Conservation (phyloP, 2,329 filamentous ascomycete genomes). For the Exophiala lecanii-corni region DNA sequence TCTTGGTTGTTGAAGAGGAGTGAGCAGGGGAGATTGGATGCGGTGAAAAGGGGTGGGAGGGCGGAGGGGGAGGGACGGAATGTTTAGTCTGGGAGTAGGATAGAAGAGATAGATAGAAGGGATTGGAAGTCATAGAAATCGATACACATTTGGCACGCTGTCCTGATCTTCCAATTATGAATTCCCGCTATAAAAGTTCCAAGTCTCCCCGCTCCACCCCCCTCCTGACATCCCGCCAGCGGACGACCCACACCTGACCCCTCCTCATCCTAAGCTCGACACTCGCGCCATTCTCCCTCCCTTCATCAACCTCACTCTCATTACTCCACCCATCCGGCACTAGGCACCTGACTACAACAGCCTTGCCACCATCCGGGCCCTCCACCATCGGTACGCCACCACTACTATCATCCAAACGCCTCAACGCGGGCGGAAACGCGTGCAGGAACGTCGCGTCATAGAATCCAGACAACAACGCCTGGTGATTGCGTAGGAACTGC, state of each 20-base stretch:
- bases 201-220: constrained; percentile 42
- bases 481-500: constrained; percentile 78
- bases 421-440: constrained; percentile 72
- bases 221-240: constrained; percentile 68
- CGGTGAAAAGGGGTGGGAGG: not conserved
- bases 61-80: no score
- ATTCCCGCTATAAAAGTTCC: constrained; percentile 42
- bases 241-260: constrained; percentile 64
- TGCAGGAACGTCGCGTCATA: constrained; percentile 80
- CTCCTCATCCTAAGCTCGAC: constrained; percentile 42
- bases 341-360: constrained; percentile 71
- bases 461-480: constrained; percentile 76
- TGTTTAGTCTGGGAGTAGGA: no score
- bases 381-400: constrained; percentile 93
- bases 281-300: constrained; percentile 20
- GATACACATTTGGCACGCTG: no score
- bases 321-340: constrained; percentile 28
- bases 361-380: constrained; percentile 71
- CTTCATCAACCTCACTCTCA: constrained; percentile 15
- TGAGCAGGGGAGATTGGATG: constrained; percentile 16
- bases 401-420: constrained; percentile 77
- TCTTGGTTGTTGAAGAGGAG: constrained; percentile 31
- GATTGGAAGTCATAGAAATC: no score
- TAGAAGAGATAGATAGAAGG: no score
- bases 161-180: no score